These are phyloP conservation scores for Diutina mesorugosa DNA, from an alignment of 1,139 yeast genomes.

Conservation along the genomic window DNA sequence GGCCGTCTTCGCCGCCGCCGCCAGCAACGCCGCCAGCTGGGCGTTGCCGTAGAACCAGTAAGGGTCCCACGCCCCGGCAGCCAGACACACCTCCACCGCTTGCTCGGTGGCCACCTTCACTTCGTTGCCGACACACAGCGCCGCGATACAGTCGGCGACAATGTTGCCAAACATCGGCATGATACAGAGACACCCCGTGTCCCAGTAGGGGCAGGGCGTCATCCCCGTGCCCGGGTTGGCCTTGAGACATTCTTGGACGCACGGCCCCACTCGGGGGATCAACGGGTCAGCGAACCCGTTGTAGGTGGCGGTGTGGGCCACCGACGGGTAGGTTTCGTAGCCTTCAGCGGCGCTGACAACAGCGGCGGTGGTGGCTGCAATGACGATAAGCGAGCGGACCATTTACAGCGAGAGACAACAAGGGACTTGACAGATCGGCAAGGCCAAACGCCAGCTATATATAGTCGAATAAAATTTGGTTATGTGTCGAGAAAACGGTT, in stretches of 20 bases:
- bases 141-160: conserved; percentile 7
- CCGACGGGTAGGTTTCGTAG: conserved; percentile 7
- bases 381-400: not conserved
- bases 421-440: too few relatives aligned
- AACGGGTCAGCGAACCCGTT: conserved; percentile 9
- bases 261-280: conserved; percentile 6
- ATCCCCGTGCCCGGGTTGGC: not conserved
- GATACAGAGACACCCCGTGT: conserved; percentile 9
- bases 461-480: not conserved
- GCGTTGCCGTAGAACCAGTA: not conserved
- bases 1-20: not conserved
- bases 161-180: conserved; percentile 7
- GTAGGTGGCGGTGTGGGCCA: conserved; percentile 8
- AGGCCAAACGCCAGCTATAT: not conserved
- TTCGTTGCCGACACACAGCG: not conserved
- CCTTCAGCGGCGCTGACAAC: conserved; percentile 5
- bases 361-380: conserved; percentile 4
- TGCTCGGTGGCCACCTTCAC: not conserved
- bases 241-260: conserved; percentile 5
- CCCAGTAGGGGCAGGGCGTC: conserved; percentile 10
- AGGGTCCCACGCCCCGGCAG: not conserved
- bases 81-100: not conserved
- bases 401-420: not conserved
- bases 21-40: not conserved
- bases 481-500: not conserved